These are phyloP conservation scores for Tetracladium marchalianum DNA, from an alignment of 495 filamentous ascomycete species.

Conservation along the genomic window DNA sequence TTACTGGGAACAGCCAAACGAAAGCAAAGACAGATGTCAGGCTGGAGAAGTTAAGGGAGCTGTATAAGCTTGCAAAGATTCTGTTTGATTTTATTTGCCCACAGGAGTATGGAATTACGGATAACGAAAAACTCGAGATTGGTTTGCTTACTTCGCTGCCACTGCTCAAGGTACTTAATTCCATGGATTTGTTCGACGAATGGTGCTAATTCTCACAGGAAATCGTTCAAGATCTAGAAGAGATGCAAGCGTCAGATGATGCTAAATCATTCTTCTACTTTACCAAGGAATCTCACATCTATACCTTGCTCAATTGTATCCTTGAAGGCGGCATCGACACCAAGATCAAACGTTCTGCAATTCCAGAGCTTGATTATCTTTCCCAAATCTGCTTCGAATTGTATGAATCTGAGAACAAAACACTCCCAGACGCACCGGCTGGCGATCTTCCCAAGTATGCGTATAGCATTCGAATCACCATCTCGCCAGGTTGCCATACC, in stretches of 20 bases:
- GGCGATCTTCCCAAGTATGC: constrained; percentile 44
- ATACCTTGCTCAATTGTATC: constrained; percentile 95
- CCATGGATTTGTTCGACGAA: neutral
- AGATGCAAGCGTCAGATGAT: constrained; percentile 86
- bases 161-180: constrained; percentile 48
- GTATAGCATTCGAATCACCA: constrained; percentile 92
- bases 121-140: constrained; percentile 94
- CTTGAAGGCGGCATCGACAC: constrained; percentile 91
- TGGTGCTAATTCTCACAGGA: constrained; percentile 32
- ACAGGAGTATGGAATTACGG: constrained; percentile 92
- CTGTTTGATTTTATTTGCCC: constrained; percentile 97
- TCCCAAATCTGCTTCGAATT: constrained; percentile 95
- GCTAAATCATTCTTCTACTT: constrained; percentile 98
- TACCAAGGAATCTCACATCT: constrained; percentile 97
- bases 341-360: constrained; percentile 79
- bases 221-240: constrained; percentile 93
- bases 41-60: constrained; percentile 77
- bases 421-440: constrained; percentile 27
- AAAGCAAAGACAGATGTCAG: constrained; percentile 78
- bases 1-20: constrained; percentile 62
- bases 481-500: constrained; percentile 90
- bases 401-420: constrained; percentile 81
- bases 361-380: constrained; percentile 96
- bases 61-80: constrained; percentile 88
- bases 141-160: constrained; percentile 89